Conservation (phyloP, 225 moss, liverwort and hornwort species). For the Climacium dendroides region DNA sequence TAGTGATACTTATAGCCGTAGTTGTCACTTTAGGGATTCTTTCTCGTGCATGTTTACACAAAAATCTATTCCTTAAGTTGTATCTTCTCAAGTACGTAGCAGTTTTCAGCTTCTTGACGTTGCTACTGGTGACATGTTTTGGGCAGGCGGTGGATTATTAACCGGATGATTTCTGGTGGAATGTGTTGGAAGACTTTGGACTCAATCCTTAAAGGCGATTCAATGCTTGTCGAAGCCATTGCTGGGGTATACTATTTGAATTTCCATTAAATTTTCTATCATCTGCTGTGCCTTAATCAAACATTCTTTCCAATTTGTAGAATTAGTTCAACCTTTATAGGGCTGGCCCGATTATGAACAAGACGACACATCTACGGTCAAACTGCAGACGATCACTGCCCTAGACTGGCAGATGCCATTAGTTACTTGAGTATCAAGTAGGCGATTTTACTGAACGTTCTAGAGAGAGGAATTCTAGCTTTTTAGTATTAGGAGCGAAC, state of each 20-base stretch:
- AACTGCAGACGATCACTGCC: background rate
- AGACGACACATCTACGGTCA: background rate
- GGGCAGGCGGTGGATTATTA: conserved; percentile 82
- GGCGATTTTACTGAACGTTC: background rate
- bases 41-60: background rate
- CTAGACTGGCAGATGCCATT: background rate
- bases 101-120: conserved; percentile 6
- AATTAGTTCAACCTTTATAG: background rate
- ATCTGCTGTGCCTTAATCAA: background rate
- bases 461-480: background rate
- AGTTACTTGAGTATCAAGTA: background rate
- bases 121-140: background rate
- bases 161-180: conserved; percentile 47
- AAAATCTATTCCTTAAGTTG: background rate
- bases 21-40: background rate
- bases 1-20: background rate
- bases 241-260: conserved; percentile 48
- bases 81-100: background rate
- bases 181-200: conserved; percentile 35
- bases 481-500: background rate
- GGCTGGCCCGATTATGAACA: background rate
- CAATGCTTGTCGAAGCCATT: conserved; percentile 79
- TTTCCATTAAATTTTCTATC: background rate
- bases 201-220: conserved; percentile 54
- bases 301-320: background rate